Evolutionary conservation across 1,284 basidiomycete genomes (phyloP), one percentile per base, ranked within the genome.

Genomic region (Irpex lacteus): DNA sequence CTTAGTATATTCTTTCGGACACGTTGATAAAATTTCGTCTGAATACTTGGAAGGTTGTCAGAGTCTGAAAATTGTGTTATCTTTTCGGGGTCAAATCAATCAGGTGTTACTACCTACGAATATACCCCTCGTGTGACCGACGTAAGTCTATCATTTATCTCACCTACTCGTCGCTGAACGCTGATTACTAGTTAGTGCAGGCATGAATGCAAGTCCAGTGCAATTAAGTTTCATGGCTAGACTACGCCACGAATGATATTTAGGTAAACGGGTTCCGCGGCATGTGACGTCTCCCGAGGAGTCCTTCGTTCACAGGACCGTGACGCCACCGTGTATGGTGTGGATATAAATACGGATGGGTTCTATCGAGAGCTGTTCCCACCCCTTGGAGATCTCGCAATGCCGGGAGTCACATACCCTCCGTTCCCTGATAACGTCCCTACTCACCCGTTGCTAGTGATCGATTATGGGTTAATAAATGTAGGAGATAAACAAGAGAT

Each of bases 361-460:
- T 5, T 5, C 11, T 5, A 47, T n/a, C n/a, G n/a, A n/a, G 9
- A 11, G 26, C 26, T 26, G 26, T 26, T 26, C 26, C 26, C 26
- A 26, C 26, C 26, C 26, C 26, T 3, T 26, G 26, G 2, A 47
- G 52, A 9, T 19, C 21, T 53, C 52, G 19, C 11, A 9, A 36
- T 72, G 11, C 63, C 55, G 3, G 38, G 55, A 5, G 11, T 47
- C 36, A 55, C 37, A 7, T 15, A 32, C 8, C 62, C 62, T 7
- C 62, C 62, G 8, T 63, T 63, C 37, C 62, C 62, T n/a, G 57
- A 63, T 3, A 50, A 60, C 52, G 37, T 63, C 13, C 57, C 56
- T 11, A 59, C 56, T 15, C 62, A 63, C 32, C 58, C 62, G 15
- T 57, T 63, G 4, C 58, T 63, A 18, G 62, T 63, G 8, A 50